Base-by-base conservation (phyloP, 345 rosid species). In the Capsella bursapastoris region DNA sequence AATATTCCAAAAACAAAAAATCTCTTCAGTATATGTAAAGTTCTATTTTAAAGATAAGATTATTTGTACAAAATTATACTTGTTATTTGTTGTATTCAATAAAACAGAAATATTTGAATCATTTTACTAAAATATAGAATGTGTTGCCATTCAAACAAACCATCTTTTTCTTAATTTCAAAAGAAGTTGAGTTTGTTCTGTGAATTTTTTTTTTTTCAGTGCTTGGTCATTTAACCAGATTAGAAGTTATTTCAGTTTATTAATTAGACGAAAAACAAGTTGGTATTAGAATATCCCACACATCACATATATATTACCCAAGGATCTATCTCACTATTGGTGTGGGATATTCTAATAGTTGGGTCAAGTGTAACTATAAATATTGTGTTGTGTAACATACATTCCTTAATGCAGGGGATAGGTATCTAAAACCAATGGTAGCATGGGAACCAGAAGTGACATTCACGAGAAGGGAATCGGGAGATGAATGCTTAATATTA, bases 401-500 rank as follows among this genome's bases (percentile, higher is more conserved):
- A 52, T 16, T 45, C n/a, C 18, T 38, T 53, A 55, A 51, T 6
- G 15, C 81, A 90, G 96, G 98, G 65, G 98, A 88, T 77, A 79
- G 53, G 64, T 90, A 82, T 73, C 71, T 92, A 25, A 92, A 92
- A 74, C 91, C 93, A 49, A 44, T 70, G 49, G 95, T 92, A 27
- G 78, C 76, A 60, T 77, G 91, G 61, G 93, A 87, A 72, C 93
- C 95, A 0, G 90, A 88, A 76, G 77, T 89, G 22, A 83, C 86
- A 5, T 76, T 83, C 41, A 80, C 77, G 7, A 79, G 69, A 40
- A 84, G 93, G 68, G 87, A 86, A 31, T n/a, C 72, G 0, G 86
- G 79, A 31, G 93, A 90, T 8, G 92, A 90, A 8, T 92, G 91
- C 68, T 73, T 92, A 64, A 86, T 92, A 32, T 73, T 87, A 29